Percentiles rank a stretch among this genome's conserved stretches.
Evolutionary conservation across 2,329 filamentous ascomycete genomes (phyloP).

Genomic region (Colletotrichum gloeosporioides): DNA sequence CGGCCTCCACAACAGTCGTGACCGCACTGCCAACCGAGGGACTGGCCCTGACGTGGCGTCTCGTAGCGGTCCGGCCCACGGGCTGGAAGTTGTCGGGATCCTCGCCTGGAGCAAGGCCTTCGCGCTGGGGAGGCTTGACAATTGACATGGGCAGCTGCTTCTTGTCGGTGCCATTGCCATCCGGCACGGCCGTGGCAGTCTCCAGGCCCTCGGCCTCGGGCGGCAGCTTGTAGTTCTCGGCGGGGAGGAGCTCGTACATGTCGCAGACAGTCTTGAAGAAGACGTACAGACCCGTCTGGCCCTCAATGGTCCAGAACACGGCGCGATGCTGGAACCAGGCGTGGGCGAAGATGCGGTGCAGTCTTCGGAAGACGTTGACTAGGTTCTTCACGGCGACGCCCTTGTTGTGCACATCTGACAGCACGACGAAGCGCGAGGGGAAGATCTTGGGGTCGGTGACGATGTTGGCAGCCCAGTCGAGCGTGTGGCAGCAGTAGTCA

Average conservation of each 20-base stretch:
- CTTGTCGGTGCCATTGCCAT: conserved; percentile 34
- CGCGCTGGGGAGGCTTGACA: conserved; percentile 37
- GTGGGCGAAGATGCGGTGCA: conserved; percentile 97
- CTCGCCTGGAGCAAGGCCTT: conserved; percentile 33
- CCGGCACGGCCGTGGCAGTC: conserved; percentile 43
- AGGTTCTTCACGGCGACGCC: conserved; percentile 78
- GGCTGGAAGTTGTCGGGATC: conserved; percentile 57
- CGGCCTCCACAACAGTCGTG: conserved; percentile 81
- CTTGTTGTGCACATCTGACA: conserved; percentile 63
- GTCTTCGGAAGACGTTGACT: conserved; percentile 90
- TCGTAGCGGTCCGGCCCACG: conserved; percentile 72
- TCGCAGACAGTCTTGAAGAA: conserved; percentile 99
- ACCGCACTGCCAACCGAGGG: conserved; percentile 81
- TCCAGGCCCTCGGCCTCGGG: conserved; percentile 90
- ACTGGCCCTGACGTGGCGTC: conserved; percentile 80
- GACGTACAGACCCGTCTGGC: conserved; percentile 88
- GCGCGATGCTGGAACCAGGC: conserved; percentile 98
- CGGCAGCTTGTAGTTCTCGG: conserved; percentile 95
- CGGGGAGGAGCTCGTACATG: conserved; percentile 84
- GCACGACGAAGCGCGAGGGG: conserved; percentile 76
- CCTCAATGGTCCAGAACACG: conserved; percentile 94
- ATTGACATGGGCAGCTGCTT: conserved; percentile 37
- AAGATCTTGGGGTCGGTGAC: conserved; percentile 96
- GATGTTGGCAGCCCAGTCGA: conserved; percentile 96
- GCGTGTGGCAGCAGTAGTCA: conserved; percentile 98